Percentiles rank a stretch among this genome's conserved stretches.
Evolutionary conservation across 345 rosid species (phyloP).

Genomic region (Brassica incana): DNA sequence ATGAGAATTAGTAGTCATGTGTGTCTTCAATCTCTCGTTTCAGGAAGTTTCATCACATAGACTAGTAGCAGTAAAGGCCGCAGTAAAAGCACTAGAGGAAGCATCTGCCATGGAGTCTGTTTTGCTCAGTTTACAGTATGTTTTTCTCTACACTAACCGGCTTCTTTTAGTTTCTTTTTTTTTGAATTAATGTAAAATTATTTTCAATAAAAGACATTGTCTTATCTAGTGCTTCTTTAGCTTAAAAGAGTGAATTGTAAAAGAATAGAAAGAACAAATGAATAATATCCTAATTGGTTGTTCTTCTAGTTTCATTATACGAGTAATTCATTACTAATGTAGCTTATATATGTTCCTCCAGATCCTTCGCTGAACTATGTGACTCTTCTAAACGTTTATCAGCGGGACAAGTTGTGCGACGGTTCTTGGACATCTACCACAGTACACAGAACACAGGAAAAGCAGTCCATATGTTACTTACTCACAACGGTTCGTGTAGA

Average conservation of each 20-base stretch:
- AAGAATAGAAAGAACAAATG: too few species aligned
- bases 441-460: conserved; percentile 35
- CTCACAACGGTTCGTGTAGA: conserved; percentile 15
- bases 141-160: neutral
- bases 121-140: conserved; percentile 44
- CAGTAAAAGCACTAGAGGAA: conserved; percentile 45
- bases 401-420: conserved; percentile 38
- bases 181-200: too few species aligned
- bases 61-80: conserved; percentile 35
- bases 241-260: too few species aligned
- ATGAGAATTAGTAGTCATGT: conserved; percentile 6
- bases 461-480: conserved; percentile 36
- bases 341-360: conserved; percentile 11
- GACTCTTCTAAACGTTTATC: conserved; percentile 37
- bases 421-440: conserved; percentile 47
- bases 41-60: conserved; percentile 38
- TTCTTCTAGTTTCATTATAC: neutral
- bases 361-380: conserved; percentile 45
- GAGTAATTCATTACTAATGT: neutral
- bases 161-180: neutral
- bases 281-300: too few species aligned
- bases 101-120: conserved; percentile 46
- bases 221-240: too few species aligned
- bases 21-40: conserved; percentile 16
- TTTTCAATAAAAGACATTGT: too few species aligned